Base-by-base conservation (phyloP, 805 yeast species). In the Lipomyces chichibuensis region DNA sequence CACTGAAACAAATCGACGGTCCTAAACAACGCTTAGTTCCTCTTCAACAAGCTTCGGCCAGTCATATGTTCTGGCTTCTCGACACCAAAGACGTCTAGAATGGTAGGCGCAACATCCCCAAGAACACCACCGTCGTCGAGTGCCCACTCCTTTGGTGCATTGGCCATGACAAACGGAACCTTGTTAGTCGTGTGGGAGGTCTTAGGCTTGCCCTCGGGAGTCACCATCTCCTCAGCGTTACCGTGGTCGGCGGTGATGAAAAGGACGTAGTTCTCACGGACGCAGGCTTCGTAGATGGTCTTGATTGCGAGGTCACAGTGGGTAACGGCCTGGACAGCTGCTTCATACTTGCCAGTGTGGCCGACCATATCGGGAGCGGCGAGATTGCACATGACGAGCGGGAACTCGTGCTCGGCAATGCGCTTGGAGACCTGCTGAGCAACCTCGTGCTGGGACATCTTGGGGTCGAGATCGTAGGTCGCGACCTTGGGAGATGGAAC, bases 341-440 rank as follows among this genome's bases (percentile, higher is more conserved):
- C 70, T 43, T 71, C 73, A 64, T 71, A 71, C 27, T 67, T 70
- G 37, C 73, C 73, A 6, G 73, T 71, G 62, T 71, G 73, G 37
- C 73, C 73, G 27, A 71, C 73, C 73, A 71, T 71, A 56, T 71
- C 73, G 20, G 73, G 73, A 9, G 72, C 72, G 8, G 73, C 73
- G 25, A 71, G 65, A 56, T 71, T 71, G 66, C 73, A 71, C 72
- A 71, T 70, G 33, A 71, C 71, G 49, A 71, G 67, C 53, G 73
- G 73, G 64, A 58, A 69, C 54, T 59, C 53, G 53, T 69, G 71
- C 60, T 68, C 72, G 29, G 62, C 62, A 5, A 71, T 56, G 6
- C 73, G 72, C 62, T 57, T 59, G 35, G 67, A 62, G 14, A 71
- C 71, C 64, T 69, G 65, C 51, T 59, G 65, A 6, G 73, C 73